phyloP scores from a whole-genome alignment of 495 filamentous ascomycete genomes.

The Arthonia radiata region DNA sequence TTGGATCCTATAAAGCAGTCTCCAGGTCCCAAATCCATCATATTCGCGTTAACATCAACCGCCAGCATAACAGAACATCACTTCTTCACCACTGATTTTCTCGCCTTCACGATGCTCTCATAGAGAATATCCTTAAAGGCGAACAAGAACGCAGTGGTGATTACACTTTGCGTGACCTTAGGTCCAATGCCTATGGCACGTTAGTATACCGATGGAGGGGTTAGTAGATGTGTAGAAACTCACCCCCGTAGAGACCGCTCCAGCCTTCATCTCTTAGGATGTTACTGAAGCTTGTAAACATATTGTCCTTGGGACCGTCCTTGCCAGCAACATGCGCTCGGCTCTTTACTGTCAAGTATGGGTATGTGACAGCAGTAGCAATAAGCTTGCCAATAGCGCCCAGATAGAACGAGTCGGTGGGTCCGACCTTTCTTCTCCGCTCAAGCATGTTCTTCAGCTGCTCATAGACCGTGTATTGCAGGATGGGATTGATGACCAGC shows the following conservation, averaged over 20 bases:
- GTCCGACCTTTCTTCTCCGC: constrained; percentile 42
- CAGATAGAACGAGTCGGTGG: constrained; percentile 68
- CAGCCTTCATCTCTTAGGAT: constrained; percentile 79
- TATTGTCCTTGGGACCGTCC: constrained; percentile 33
- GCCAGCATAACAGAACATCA: too few relatives aligned
- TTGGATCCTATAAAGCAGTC: background rate
- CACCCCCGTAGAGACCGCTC: constrained; percentile 74
- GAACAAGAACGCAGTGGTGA: constrained; percentile 91
- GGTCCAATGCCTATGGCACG: constrained; percentile 49
- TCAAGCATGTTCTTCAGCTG: constrained; percentile 66
- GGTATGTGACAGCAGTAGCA: constrained; percentile 84
- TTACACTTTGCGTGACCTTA: constrained; percentile 86
- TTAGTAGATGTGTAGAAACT: constrained; percentile 9
- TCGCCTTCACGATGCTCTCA: constrained; percentile 29
- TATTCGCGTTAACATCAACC: too few relatives aligned
- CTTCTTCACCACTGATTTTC: constrained; percentile 21
- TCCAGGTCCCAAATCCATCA: too few relatives aligned
- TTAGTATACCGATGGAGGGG: background rate
- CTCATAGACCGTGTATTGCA: constrained; percentile 98
- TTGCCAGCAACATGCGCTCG: constrained; percentile 73
- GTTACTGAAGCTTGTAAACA: constrained; percentile 45
- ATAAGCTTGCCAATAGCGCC: constrained; percentile 85
- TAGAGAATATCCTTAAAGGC: constrained; percentile 89
- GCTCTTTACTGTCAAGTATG: constrained; percentile 96
- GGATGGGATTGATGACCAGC: constrained; percentile 87